Evolutionary conservation across 441 rosid genomes (phyloP).

Genomic region (Gossypium trilobum): DNA sequence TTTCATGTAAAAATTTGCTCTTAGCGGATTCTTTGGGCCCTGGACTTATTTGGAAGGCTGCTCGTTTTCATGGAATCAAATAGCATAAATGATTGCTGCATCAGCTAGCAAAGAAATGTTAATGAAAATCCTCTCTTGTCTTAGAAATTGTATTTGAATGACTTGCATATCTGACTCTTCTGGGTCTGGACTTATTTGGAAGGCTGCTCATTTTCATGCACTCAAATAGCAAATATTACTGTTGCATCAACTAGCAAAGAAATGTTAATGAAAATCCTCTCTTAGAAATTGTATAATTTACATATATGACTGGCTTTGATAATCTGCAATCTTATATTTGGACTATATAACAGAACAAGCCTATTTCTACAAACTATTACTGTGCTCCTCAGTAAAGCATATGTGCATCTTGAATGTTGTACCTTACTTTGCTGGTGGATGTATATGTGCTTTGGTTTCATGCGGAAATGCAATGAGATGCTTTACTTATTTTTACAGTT

Average conservation of each 20-base stretch:
- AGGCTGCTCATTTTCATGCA: not conserved
- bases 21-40: not conserved
- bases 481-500: not conserved
- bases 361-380: not conserved
- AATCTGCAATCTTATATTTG: not conserved
- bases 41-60: not conserved
- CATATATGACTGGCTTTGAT: not conserved
- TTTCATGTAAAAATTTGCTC: not conserved
- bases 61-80: not conserved
- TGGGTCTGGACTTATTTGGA: not conserved
- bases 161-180: not conserved
- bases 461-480: not conserved
- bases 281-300: not conserved
- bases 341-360: not conserved
- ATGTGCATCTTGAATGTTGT: not conserved
- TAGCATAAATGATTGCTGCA: not conserved
- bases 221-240: not conserved
- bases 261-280: not conserved
- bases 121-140: not conserved
- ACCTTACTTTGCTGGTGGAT: not conserved
- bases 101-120: slow-evolving; percentile 6
- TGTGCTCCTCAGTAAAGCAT: not conserved
- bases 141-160: not conserved
- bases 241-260: slow-evolving; percentile 1
- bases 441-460: not conserved